Conservation (phyloP, 2,329 filamentous ascomycete genomes). For the Xylariaceae sp. region DNA sequence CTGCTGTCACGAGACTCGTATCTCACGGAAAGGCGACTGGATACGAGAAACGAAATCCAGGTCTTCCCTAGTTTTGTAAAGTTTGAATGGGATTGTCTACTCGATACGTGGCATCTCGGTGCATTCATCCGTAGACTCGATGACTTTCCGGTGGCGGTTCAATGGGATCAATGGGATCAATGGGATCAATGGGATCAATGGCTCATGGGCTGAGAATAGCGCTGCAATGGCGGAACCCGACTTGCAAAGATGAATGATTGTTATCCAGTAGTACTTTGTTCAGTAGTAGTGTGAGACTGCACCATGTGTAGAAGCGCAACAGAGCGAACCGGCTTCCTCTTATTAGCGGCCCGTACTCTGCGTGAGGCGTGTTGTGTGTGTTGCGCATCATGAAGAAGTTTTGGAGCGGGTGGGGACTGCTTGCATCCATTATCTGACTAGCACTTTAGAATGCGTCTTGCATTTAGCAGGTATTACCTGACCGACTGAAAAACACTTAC, state of each 20-base stretch:
- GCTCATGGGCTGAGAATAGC: background rate
- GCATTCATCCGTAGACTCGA: background rate
- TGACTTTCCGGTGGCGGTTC: too few relatives aligned
- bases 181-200: background rate
- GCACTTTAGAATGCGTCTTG: too few relatives aligned
- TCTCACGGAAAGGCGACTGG: slow-evolving; percentile 12
- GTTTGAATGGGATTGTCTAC: slow-evolving; percentile 8
- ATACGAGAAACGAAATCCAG: background rate
- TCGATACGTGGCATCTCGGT: slow-evolving; percentile 10
- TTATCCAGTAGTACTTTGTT: too few relatives aligned
- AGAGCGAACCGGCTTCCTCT: slow-evolving; percentile 3
- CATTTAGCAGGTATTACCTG: too few relatives aligned
- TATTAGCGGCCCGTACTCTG: slow-evolving; percentile 5
- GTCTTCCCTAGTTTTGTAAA: background rate
- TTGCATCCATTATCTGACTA: too few relatives aligned
- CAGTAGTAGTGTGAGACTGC: too few relatives aligned
- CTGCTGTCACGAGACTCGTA: slow-evolving; percentile 16
- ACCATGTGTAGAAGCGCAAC: slow-evolving; percentile 15
- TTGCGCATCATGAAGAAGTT: slow-evolving; percentile 14
- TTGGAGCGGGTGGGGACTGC: slow-evolving; percentile 12
- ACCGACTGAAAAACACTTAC: too few relatives aligned
- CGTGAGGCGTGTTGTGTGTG: slow-evolving; percentile 9
- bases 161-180: slow-evolving; percentile 5
- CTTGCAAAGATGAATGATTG: background rate
- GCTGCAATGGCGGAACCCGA: background rate